These are phyloP conservation scores for Fusarium continuum DNA, from an alignment of 2,329 filamentous ascomycete genomes.

Conservation along the genomic window DNA sequence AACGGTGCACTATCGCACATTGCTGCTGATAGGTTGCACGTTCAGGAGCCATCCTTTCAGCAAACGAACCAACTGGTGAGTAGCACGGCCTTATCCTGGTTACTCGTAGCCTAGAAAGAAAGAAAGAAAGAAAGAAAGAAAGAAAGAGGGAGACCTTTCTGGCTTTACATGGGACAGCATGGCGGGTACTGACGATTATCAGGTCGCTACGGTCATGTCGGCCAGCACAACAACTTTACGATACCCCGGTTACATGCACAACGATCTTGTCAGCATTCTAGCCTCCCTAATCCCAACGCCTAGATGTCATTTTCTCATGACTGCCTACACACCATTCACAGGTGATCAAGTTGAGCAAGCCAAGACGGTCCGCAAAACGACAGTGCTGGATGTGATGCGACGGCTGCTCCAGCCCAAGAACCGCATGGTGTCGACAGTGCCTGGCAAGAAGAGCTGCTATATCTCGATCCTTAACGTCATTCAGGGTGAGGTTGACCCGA, in stretches of 20 bases:
- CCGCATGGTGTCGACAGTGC: constrained; percentile 96
- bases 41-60: constrained; percentile 94
- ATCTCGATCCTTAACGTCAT: constrained; percentile 99
- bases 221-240: constrained; percentile 95
- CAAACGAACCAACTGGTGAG: constrained; percentile 93
- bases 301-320: constrained; percentile 97
- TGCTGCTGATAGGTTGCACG: constrained; percentile 91
- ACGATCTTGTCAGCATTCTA: constrained; percentile 96
- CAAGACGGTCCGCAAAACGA: constrained; percentile 97
- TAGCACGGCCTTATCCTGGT: not conserved
- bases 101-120: not conserved
- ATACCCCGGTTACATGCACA: constrained; percentile 99
- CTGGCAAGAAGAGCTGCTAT: constrained; percentile 97
- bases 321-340: constrained; percentile 97
- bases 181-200: constrained; percentile 10
- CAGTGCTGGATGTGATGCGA: constrained; percentile 97
- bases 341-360: constrained; percentile 96
- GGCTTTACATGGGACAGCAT: not conserved
- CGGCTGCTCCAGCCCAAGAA: constrained; percentile 96
- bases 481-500: constrained; percentile 97
- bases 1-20: constrained; percentile 95
- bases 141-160: too few relatives aligned
- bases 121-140: too few relatives aligned
- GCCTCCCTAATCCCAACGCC: constrained; percentile 96
- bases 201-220: constrained; percentile 97